Evolutionary conservation across 441 rosid genomes (phyloP).

Genomic region (Jatropha podagrica): DNA sequence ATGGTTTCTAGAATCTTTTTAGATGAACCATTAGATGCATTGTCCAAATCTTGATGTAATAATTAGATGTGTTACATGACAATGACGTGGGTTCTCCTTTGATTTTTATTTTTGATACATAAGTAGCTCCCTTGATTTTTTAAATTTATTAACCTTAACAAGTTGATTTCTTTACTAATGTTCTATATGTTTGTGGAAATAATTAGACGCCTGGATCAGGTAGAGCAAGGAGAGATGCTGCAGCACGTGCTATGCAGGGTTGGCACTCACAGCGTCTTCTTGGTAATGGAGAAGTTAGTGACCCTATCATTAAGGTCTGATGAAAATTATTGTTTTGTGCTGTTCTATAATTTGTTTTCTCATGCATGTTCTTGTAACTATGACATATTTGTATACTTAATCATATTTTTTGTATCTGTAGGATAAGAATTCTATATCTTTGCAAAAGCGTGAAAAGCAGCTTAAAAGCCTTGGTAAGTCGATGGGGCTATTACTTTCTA

Average conservation of each 20-base stretch:
- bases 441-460: constrained; percentile 56
- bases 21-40: no score
- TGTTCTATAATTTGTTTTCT: constrained; percentile 1
- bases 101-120: no score
- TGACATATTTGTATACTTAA: not conserved
- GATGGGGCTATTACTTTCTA: constrained; percentile 4
- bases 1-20: not conserved
- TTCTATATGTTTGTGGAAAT: constrained; percentile 35
- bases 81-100: no score
- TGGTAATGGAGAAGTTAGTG: constrained; percentile 61
- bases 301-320: constrained; percentile 46
- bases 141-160: not conserved
- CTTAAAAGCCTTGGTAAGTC: constrained; percentile 64
- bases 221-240: constrained; percentile 70
- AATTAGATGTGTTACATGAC: no score
- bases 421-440: constrained; percentile 49
- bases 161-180: not conserved
- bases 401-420: constrained; percentile 26
- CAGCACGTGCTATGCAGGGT: constrained; percentile 89
- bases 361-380: not conserved
- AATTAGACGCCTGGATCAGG: constrained; percentile 58
- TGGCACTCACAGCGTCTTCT: constrained; percentile 73
- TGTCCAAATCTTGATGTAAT: no score
- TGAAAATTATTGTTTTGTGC: not conserved
- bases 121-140: no score